Conservation (phyloP, 2,329 filamentous ascomycete species). For the Ophiocordyceps australis region DNA sequence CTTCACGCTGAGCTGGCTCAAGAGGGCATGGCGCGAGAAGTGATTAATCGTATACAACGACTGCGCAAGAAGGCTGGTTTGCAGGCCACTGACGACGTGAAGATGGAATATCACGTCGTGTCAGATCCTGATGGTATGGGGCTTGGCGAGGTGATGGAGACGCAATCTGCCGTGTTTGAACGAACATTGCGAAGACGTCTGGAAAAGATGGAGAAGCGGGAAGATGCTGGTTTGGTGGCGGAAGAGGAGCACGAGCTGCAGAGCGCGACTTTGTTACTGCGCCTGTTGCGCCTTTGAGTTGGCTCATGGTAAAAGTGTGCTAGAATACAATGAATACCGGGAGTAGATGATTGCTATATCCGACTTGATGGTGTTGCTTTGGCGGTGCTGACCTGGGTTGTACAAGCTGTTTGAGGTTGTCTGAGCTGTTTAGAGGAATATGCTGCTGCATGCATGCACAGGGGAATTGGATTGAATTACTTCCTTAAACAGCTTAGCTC, state of each 20-base stretch:
- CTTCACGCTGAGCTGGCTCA: constrained; percentile 72
- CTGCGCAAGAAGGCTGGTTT: constrained; percentile 88
- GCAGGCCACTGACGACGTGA: constrained; percentile 81
- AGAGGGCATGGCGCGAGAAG: constrained; percentile 78
- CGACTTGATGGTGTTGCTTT: no score
- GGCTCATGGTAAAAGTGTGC: no score
- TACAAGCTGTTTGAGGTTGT: no score
- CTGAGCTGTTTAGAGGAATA: no score
- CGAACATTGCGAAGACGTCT: constrained; percentile 63
- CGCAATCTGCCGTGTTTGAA: constrained; percentile 50
- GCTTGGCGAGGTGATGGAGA: constrained; percentile 49
- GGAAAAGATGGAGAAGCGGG: constrained; percentile 23
- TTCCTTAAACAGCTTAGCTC: no score
- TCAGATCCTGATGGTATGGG: constrained; percentile 64
- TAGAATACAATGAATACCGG: no score
- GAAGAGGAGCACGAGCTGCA: constrained; percentile 79
- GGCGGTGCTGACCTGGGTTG: no score
- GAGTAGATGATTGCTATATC: no score
- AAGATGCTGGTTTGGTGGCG: constrained; percentile 21
- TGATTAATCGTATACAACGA: constrained; percentile 84
- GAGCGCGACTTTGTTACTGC: constrained; percentile 62
- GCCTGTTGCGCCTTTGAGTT: constrained; percentile 61
- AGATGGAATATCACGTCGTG: constrained; percentile 79
- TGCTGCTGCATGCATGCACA: no score
- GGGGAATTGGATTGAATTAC: no score